A percentile compares a stretch with the other conserved stretches of the same genome.
Conservation (phyloP, 202 grass and related monocot genomes). For the Digitaria exilis region DNA sequence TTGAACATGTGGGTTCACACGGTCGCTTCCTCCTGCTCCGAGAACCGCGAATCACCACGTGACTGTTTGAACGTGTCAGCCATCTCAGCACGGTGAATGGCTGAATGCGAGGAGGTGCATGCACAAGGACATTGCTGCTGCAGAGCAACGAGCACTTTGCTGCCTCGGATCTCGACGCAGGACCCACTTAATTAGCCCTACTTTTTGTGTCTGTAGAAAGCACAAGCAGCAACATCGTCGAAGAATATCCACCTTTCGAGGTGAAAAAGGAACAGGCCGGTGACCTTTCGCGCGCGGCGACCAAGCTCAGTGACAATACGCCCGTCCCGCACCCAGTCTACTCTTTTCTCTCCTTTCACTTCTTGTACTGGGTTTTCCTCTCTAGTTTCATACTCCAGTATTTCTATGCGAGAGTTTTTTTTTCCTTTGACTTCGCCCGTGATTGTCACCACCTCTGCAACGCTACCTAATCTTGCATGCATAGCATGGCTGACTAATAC, state of each 20-base stretch:
- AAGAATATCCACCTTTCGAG: constrained; percentile 45
- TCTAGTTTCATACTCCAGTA: no score
- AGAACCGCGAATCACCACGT: background rate
- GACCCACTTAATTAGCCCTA: no score
- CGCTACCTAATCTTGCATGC: background rate
- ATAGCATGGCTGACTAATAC: background rate
- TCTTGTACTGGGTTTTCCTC: background rate
- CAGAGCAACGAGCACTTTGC: constrained; percentile 2
- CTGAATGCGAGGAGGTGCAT: background rate
- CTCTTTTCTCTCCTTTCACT: background rate
- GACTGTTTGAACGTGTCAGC: background rate
- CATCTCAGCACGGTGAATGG: background rate
- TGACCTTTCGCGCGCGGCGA: background rate
- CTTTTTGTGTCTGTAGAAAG: constrained; percentile 25
- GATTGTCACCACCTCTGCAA: background rate
- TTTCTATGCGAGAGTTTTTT: background rate
- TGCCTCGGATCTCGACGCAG: constrained; percentile 12
- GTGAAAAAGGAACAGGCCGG: background rate
- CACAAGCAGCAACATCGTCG: constrained; percentile 11
- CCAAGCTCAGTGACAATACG: background rate
- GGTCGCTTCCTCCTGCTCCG: background rate
- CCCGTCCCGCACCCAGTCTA: no score
- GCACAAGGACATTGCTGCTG: background rate
- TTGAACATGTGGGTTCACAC: background rate
- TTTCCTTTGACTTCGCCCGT: background rate